These are phyloP conservation scores for Talaromyces sp. DNA, from an alignment of 2,329 filamentous ascomycete genomes.

Conservation along the genomic window DNA sequence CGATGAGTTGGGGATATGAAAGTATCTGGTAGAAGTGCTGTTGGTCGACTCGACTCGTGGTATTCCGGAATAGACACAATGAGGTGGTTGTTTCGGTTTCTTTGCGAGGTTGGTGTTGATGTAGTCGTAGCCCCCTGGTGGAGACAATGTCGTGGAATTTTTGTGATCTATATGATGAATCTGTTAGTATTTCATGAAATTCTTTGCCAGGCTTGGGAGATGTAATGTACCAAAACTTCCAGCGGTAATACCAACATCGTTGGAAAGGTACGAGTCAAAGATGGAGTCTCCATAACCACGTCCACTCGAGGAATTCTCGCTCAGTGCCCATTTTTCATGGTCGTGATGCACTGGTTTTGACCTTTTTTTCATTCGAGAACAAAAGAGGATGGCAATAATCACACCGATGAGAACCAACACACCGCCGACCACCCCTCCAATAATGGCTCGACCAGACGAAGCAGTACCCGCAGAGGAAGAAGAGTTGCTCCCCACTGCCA, in stretches of 20 bases:
- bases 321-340: neutral
- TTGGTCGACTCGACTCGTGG: neutral
- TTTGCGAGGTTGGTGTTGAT: neutral
- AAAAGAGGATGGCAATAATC: neutral
- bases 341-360: neutral
- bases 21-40: neutral
- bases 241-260: neutral
- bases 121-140: neutral
- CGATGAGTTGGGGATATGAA: neutral
- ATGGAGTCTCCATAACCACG: neutral
- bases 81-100: neutral
- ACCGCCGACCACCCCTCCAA: constrained; percentile 20
- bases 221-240: neutral
- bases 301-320: neutral
- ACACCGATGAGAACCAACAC: constrained; percentile 12
- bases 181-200: neutral
- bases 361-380: neutral
- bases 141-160: neutral
- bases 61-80: neutral
- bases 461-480: neutral
- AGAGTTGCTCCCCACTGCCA: neutral
- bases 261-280: neutral
- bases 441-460: constrained; percentile 7
- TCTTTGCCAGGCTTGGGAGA: neutral
- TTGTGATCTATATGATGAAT: neutral